Evolutionary conservation across 2,329 filamentous ascomycete species (phyloP).

Genomic region (Hypoxylon sp.): DNA sequence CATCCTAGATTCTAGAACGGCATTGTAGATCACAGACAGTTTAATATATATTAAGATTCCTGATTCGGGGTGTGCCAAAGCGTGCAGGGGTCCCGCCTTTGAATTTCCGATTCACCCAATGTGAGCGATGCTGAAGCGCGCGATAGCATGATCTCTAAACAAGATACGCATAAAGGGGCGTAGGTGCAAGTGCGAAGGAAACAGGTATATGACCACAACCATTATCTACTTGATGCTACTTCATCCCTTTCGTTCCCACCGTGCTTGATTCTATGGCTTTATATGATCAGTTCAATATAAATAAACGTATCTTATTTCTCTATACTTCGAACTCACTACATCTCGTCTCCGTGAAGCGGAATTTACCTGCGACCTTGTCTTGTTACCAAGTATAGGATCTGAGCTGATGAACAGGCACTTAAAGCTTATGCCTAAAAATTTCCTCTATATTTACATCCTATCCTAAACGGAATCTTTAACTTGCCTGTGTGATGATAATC

Average conservation of each 20-base stretch:
- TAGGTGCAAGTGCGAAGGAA: not conserved
- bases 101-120: not conserved
- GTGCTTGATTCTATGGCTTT: too few species aligned
- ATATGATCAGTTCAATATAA: not conserved
- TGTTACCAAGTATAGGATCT: slow-evolving; percentile 22
- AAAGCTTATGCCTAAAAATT: too few species aligned
- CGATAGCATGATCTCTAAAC: not conserved
- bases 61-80: not conserved
- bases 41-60: slow-evolving; percentile 20
- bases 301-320: not conserved
- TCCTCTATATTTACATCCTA: too few species aligned
- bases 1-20: slow-evolving; percentile 15
- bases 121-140: not conserved
- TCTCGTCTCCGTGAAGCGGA: slow-evolving; percentile 17
- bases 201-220: not conserved
- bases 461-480: not conserved
- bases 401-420: slow-evolving; percentile 16
- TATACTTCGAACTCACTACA: not conserved
- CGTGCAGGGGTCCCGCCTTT: not conserved
- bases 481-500: not conserved
- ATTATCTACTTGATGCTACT: not conserved
- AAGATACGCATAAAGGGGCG: not conserved
- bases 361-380: slow-evolving; percentile 37
- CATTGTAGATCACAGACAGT: slow-evolving; percentile 19
- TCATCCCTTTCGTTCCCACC: not conserved